phyloP scores from a whole-genome alignment of 2,329 filamentous ascomycete species.

The Cytospora leucostoma region DNA sequence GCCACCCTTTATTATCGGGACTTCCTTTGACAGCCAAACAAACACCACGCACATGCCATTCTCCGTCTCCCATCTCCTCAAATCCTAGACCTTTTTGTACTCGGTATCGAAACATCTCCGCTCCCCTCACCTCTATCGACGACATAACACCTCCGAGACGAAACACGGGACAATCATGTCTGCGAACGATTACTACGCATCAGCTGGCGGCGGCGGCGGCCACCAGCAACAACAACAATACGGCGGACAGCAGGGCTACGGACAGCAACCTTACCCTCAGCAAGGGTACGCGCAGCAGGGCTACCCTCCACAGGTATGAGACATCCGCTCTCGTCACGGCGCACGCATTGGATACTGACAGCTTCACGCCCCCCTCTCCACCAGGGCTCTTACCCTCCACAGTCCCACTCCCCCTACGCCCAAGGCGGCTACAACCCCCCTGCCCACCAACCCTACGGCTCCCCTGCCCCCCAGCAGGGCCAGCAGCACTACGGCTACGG shows the following conservation, averaged over 20 bases:
- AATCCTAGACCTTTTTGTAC: neutral
- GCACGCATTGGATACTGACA: neutral
- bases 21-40: neutral
- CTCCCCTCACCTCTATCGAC: neutral
- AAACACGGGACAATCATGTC: slow-evolving; percentile 27
- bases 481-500: slow-evolving; percentile 32
- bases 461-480: slow-evolving; percentile 30
- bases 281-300: slow-evolving; percentile 30
- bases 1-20: neutral
- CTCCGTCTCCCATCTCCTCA: neutral
- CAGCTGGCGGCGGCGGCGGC: slow-evolving; percentile 16
- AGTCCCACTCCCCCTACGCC: slow-evolving; percentile 30
- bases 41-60: neutral
- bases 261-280: slow-evolving; percentile 31
- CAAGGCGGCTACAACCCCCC: slow-evolving; percentile 31
- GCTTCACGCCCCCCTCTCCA: neutral
- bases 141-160: neutral
- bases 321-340: slow-evolving; percentile 32
- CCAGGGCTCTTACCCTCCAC: slow-evolving; percentile 20
- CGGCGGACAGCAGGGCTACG: slow-evolving; percentile 27
- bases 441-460: slow-evolving; percentile 29
- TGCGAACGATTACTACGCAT: slow-evolving; percentile 31
- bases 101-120: neutral
- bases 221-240: slow-evolving; percentile 28
- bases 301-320: slow-evolving; percentile 31